Evolutionary conservation across 2,329 filamentous ascomycete species (phyloP), one percentile per base, ranked within the genome.

Genomic region (Fusarium sp.): DNA sequence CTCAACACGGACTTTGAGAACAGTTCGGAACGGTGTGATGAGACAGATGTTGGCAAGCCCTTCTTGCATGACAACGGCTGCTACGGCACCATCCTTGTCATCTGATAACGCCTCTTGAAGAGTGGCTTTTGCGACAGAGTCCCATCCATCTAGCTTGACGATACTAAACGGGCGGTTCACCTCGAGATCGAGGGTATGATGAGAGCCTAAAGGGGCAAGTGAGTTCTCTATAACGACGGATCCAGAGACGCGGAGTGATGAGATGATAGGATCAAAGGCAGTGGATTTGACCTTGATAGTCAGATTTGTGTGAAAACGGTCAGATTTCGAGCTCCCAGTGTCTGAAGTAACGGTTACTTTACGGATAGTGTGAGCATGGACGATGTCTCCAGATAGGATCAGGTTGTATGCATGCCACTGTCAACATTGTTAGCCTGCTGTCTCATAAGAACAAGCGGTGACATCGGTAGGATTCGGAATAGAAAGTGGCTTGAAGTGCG

Each of bases 51-150:
- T 94, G 65, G 94, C 93, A 22, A 93, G 82, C 22, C 93, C 93
- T 78, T 98, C 96, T 78, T 97, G 94, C 93, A 99, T 96, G 30
- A 98, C 93, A 2, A 98, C 92, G 1, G 96, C 96, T 63, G 95
- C 94, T 24, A 97, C 88, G 70, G 96, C 93, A 2, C 94, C 95
- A 70, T 93, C 91, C 78, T 92, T 91, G 74, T 94, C 92, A 75
- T 93, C 90, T 77, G 94, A 91, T 20, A 96, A 88, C 2, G 95
- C 92, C 81, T 98, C 94, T 64, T 89, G 87, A 17, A 99, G 88
- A 51, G 93, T 92, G 67, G 93, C 91, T 54, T 92, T 85, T 8
- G 95, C 94, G 17, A 99, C 91, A 75, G 93, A 95, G 82, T 99
- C 96, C 96, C 96, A 99, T 47, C 95, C 83, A 62, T 82, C 92